Evolutionary conservation across 192 early-diverging fungal genomes (phyloP).

Genomic region (Entomortierella beljakovae): DNA sequence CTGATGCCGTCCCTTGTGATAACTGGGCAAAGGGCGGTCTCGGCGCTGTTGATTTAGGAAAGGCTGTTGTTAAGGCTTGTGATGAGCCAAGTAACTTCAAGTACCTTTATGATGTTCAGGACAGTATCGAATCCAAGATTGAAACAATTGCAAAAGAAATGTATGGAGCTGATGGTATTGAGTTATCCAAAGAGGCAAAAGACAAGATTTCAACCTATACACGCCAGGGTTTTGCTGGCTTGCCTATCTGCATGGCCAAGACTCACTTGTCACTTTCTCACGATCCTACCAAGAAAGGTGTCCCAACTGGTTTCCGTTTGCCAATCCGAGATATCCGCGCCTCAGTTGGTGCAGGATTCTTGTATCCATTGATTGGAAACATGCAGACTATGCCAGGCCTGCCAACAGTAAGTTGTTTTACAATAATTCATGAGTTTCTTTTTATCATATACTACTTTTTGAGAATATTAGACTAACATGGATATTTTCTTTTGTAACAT

Average conservation of each 20-base stretch:
- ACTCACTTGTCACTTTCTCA: constrained; percentile 95
- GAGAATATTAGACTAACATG: too few species aligned
- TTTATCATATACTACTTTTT: background rate
- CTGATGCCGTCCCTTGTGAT: constrained; percentile 86
- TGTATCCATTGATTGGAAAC: constrained; percentile 94
- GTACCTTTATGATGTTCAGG: constrained; percentile 87
- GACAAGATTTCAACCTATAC: constrained; percentile 93
- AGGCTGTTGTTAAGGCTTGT: constrained; percentile 86
- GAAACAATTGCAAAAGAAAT: constrained; percentile 91
- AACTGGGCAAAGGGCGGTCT: constrained; percentile 96
- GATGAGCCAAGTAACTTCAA: constrained; percentile 71
- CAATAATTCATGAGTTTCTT: background rate
- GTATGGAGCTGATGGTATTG: constrained; percentile 95
- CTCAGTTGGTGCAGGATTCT: constrained; percentile 95
- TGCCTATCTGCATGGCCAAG: constrained; percentile 99
- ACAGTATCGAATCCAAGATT: constrained; percentile 91
- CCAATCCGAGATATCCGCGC: constrained; percentile 96
- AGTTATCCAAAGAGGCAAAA: constrained; percentile 84
- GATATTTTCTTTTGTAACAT: background rate
- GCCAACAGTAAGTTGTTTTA: constrained; percentile 70
- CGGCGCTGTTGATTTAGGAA: constrained; percentile 89
- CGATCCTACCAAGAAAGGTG: constrained; percentile 92
- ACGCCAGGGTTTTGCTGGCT: constrained; percentile 82
- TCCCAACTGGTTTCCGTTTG: constrained; percentile 91
- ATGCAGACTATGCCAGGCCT: constrained; percentile 99